phyloP scores from a whole-genome alignment of 2,329 filamentous ascomycete genomes.

The Aspergillus novoparasiticus region DNA sequence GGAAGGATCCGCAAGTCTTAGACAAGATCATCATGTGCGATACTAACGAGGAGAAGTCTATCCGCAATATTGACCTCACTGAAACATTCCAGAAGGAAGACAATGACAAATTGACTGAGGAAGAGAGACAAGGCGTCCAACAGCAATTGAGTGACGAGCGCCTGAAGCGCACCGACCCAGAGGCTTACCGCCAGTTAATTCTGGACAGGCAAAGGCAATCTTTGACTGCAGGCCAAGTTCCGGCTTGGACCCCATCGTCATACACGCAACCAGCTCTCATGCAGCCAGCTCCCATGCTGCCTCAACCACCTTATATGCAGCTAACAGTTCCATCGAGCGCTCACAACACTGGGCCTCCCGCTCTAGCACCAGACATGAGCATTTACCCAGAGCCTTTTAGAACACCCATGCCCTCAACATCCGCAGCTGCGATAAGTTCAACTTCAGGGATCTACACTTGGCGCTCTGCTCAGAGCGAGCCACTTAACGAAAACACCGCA shows the following conservation, averaged over 20 bases:
- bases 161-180: conserved; percentile 41
- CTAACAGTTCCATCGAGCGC: conserved; percentile 9
- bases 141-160: conserved; percentile 45
- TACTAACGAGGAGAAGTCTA: conserved; percentile 22
- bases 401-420: background rate
- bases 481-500: background rate
- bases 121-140: conserved; percentile 62
- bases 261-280: background rate
- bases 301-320: background rate
- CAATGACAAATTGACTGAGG: conserved; percentile 61
- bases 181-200: conserved; percentile 31
- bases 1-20: conserved; percentile 62
- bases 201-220: conserved; percentile 17
- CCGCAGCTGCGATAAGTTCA: background rate
- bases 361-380: conserved; percentile 27
- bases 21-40: conserved; percentile 54
- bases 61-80: conserved; percentile 61
- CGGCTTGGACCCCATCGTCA: background rate
- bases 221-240: background rate
- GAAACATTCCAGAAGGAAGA: conserved; percentile 75
- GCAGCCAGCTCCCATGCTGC: background rate
- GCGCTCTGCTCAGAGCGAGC: background rate
- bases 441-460: background rate
- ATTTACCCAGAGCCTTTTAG: conserved; percentile 1
- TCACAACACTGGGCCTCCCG: conserved; percentile 23